Evolutionary conservation across 495 filamentous ascomycete genomes (phyloP), one percentile per base, ranked within the genome.

Genomic region (Penicillium macrosclerotiorum): DNA sequence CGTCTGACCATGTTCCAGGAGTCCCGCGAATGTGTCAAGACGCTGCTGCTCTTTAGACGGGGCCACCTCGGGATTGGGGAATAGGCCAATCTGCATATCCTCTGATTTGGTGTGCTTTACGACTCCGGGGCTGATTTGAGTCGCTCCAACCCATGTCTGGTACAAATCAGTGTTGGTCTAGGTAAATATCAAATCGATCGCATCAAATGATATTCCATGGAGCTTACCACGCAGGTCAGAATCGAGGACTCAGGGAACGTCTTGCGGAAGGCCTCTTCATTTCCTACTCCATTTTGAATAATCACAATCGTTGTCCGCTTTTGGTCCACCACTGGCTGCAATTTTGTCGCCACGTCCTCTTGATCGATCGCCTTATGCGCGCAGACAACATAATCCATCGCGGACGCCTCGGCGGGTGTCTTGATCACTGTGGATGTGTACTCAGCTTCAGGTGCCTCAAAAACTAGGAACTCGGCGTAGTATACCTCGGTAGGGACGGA

Each of bases 211-310:
- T n/a, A n/a, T n/a, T 27, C 11, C 6, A 5, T 35, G 13, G 13
- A 11, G 44, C 63, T 14, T 50, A 69, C 68, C 41, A 86, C 82
- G 39, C 76, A 82, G 26, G 74, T 82, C 18, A 86, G 57, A 39
- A 86, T 80, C 0, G 77, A 73, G 8, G 59, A 72, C 8, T 49
- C 7, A 0, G 82, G 79, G 43, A 81, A 86, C 7, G 73, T 64
- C 34, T 59, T 60, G 23, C 79, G 72, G 61, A 84, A 84, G 0
- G 81, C 73, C 8, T 75, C 75, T 46, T 88, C 84, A 19, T 86
- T 82, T 19, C 83, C 84, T 8, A 88, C 74, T 19, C 84, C 84
- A 60, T 88, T 88, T 48, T 88, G 83, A 38, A 86, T 81, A 24
- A 88, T 65, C 14, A 88, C 80, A 46, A 88, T 76, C 0, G 65